phyloP scores from a whole-genome alignment of 2,329 filamentous ascomycete genomes.

The Lithohypha guttulata region DNA sequence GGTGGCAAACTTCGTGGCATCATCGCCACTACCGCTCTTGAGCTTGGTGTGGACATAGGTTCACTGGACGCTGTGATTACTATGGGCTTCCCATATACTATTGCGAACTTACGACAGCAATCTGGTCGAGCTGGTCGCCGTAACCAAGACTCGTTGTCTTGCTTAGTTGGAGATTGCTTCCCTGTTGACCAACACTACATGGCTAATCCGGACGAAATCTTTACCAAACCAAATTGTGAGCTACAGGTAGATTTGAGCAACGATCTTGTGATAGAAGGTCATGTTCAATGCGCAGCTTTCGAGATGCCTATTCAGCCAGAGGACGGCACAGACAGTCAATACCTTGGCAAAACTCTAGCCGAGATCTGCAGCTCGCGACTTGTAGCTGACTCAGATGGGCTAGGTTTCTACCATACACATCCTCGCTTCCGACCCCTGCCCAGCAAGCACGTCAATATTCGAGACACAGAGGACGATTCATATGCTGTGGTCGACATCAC shows the following conservation, averaged over 20 bases:
- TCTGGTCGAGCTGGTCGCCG: constrained; percentile 83
- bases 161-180: constrained; percentile 80
- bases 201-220: constrained; percentile 84
- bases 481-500: constrained; percentile 85
- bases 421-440: constrained; percentile 77
- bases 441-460: constrained; percentile 72
- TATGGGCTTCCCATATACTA: constrained; percentile 89
- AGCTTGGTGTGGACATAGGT: constrained; percentile 91
- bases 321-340: constrained; percentile 56
- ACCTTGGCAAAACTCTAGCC: constrained; percentile 65
- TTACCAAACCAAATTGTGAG: constrained; percentile 80
- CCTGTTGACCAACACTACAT: constrained; percentile 94
- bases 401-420: constrained; percentile 84
- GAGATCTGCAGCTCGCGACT: constrained; percentile 65
- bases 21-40: constrained; percentile 83
- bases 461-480: constrained; percentile 81
- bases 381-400: constrained; percentile 48
- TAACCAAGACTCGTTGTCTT: constrained; percentile 85
- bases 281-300: constrained; percentile 88
- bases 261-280: constrained; percentile 81
- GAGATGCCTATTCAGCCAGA: constrained; percentile 79
- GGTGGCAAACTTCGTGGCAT: constrained; percentile 87
- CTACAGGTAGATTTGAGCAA: constrained; percentile 88
- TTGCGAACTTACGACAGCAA: constrained; percentile 88
- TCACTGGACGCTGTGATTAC: constrained; percentile 87